Evolutionary conservation across 331 rosid species (phyloP), one percentile per base, ranked within the genome.

Genomic region (Pyrus hybrid): DNA sequence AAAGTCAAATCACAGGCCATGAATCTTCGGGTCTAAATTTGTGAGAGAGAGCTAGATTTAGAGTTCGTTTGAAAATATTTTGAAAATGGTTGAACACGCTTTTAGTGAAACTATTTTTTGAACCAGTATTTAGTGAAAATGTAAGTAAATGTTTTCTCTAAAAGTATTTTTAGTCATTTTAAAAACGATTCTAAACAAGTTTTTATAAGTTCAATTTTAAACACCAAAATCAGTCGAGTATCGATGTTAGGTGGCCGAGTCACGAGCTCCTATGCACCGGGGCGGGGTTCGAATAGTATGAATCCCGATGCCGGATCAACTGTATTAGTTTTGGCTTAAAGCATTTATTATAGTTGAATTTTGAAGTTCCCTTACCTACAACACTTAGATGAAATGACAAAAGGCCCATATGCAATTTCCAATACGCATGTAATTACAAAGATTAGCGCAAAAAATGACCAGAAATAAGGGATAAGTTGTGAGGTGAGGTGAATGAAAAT

Each of bases 161-260:
- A 35, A 8, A 35, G 0, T 7, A 7, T 35, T 35, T 35, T 35
- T 7, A 35, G 1, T 35, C 3, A 35, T 8, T 35, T 35, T 35
- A 35, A 35, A 35, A 35, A 0, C 11, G 0, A 0, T 35, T 35
- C 1, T 0, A 35, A 35, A 8, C 0, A 3, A 35, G 0, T 1
- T 8, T 2, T 35, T 35, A 35, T 35, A 35, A 0, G 13, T 10
- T 37, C 1, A 37, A 37, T 37, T 37, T 37, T 3, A 10, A 37
- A 0, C 13, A 37, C 13, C 4, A 10, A 37, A 37, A 0, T 37
- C 13, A 37, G 2, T 0, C 6, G 41, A 2, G 3, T 35, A 35
- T 35, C 0, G 41, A 2, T 2, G 11, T 8, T 35, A 8, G 11
- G 41, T 0, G 3, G 20, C 20, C 1, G 1, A 47, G 20, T 47